Base-by-base conservation (phyloP, 495 filamentous ascomycete genomes). In the Hypomontagnella submonticulosa region DNA sequence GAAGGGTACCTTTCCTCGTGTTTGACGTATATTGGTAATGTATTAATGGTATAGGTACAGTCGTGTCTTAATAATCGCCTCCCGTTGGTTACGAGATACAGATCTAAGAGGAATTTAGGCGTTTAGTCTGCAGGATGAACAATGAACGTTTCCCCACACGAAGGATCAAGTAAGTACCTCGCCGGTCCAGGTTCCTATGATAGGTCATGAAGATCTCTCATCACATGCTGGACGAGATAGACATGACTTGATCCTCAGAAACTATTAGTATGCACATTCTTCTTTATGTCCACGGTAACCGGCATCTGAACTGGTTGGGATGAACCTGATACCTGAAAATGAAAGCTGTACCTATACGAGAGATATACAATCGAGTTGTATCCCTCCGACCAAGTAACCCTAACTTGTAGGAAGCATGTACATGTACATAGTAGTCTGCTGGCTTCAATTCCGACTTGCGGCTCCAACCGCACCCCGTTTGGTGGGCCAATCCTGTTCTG, bases 11-110 rank as follows among this genome's bases (percentile, higher is more conserved):
- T 36, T 6, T 27, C 19, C 33, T 49, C 40, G 16, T 40, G 57
- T 63, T 52, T 63, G 36, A 58, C 48, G 53, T 46, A 58, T 62
- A 63, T 58, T 62, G 51, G 49, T 38, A 51, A 55, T 56, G 63
- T 42, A 55, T 20, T 41, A 13, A 13, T 27, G 34, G 15, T 36
- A 42, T 59, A 38, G 43, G 48, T 67, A 20, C 33, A 43, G 42
- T 58, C 30, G n/a, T 3, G 4, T n/a, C 5, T 55, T 44, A 36
- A 40, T 40, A 16, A 56, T 37, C 32, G 27, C 32, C 32, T 19
- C 38, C 30, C 20, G 15, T 12, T 32, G 16, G 2, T 27, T 27
- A 27, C 23, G 23, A 27, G 23, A 27, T 27, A 27, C 23, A 6
- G 23, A 27, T 27, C 23, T 27, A 27, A 27, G 23, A 6, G 6